Evolutionary conservation across 2,329 filamentous ascomycete genomes (phyloP).

Genomic region (Ophiocordyceps camponoti-saundersi): DNA sequence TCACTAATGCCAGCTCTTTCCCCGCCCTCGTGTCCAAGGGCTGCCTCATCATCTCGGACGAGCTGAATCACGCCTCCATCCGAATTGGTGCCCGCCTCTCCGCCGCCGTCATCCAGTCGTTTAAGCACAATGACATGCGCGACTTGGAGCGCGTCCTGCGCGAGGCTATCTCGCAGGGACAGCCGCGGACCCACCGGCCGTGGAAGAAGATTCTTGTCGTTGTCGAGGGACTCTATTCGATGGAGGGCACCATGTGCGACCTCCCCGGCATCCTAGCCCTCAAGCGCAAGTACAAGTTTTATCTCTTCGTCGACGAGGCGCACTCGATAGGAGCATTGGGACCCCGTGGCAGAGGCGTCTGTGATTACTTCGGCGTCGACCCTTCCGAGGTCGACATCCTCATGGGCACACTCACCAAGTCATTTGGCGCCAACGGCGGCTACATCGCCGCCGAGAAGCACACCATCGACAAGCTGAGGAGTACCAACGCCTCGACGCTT

Average conservation of each 20-base stretch:
- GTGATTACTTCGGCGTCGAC: slow-evolving; percentile 91
- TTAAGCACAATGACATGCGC: slow-evolving; percentile 93
- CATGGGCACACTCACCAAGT: slow-evolving; percentile 97
- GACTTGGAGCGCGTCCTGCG: slow-evolving; percentile 75
- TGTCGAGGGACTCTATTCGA: slow-evolving; percentile 93
- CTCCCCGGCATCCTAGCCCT: slow-evolving; percentile 75
- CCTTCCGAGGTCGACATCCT: slow-evolving; percentile 80
- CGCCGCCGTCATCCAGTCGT: slow-evolving; percentile 85
- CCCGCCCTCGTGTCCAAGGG: slow-evolving; percentile 85
- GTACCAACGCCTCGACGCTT: slow-evolving; percentile 70
- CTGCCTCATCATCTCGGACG: slow-evolving; percentile 87
- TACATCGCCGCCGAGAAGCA: slow-evolving; percentile 81
- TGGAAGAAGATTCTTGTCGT: slow-evolving; percentile 99
- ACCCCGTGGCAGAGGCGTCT: slow-evolving; percentile 76
- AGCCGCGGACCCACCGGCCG: slow-evolving; percentile 92
- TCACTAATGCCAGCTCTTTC: slow-evolving; percentile 87
- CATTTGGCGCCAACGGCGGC: slow-evolving; percentile 93
- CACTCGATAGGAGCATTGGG: slow-evolving; percentile 91
- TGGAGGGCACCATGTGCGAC: slow-evolving; percentile 98
- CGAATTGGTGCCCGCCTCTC: slow-evolving; percentile 88
- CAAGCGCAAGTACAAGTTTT: slow-evolving; percentile 94
- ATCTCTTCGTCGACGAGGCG: slow-evolving; percentile 89
- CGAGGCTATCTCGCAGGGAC: slow-evolving; percentile 87
- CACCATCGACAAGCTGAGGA: slow-evolving; percentile 82
- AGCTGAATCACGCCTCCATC: slow-evolving; percentile 95